Evolutionary conservation across 192 early-diverging fungal species (phyloP).

Genomic region (Coemansia reversa): DNA sequence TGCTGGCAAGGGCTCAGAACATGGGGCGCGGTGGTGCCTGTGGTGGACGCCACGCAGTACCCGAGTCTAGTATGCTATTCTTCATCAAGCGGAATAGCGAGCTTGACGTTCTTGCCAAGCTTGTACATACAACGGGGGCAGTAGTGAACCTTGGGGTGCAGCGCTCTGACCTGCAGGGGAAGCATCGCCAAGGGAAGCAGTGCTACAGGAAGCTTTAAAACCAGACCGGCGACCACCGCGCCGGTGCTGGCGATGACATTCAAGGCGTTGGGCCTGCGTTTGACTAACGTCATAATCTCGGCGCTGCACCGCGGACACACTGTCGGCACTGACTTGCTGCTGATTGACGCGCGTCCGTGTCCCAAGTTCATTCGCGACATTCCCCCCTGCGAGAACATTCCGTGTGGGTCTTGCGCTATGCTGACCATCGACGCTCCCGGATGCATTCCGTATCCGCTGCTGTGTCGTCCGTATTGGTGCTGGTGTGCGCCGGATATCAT

Average conservation of each 20-base stretch:
- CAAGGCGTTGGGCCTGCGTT: slow-evolving; percentile 25
- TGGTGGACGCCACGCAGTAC: slow-evolving; percentile 1
- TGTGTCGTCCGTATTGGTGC: background rate
- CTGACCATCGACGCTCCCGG: slow-evolving; percentile 24
- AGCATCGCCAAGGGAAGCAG: slow-evolving; percentile 37
- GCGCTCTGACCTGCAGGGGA: slow-evolving; percentile 40
- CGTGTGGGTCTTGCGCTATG: slow-evolving; percentile 37
- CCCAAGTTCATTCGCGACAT: slow-evolving; percentile 10
- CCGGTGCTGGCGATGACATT: slow-evolving; percentile 30
- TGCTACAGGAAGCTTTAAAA: slow-evolving; percentile 24
- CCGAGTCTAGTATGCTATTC: background rate
- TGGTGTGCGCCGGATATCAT: background rate
- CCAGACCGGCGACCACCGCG: slow-evolving; percentile 26
- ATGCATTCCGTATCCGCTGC: slow-evolving; percentile 6
- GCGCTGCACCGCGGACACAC: slow-evolving; percentile 38
- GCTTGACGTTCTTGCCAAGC: slow-evolving; percentile 41
- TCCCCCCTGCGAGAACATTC: slow-evolving; percentile 32
- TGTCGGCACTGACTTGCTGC: slow-evolving; percentile 33
- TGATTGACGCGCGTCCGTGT: slow-evolving; percentile 24
- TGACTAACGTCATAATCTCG: slow-evolving; percentile 36
- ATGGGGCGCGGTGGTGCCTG: background rate
- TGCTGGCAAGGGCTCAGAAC: too few species aligned
- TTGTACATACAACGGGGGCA: slow-evolving; percentile 47
- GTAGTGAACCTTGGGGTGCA: slow-evolving; percentile 35
- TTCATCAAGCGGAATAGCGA: slow-evolving; percentile 18